Conservation (phyloP, 2,329 filamentous ascomycete genomes). For the Sporothrix sp. region DNA sequence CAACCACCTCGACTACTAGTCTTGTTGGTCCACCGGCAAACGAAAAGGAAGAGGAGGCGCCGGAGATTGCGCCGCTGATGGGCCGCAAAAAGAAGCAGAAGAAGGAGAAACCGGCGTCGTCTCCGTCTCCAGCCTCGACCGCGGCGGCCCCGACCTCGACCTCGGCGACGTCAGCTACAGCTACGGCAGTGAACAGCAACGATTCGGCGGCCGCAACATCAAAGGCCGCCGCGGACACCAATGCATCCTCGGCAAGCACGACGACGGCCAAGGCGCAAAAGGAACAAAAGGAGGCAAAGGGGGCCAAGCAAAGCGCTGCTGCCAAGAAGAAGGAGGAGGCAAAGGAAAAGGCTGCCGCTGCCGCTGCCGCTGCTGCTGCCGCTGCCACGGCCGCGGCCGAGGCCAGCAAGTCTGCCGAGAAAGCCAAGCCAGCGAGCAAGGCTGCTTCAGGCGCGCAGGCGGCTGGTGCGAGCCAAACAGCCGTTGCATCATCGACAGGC, state of each 20-base stretch:
- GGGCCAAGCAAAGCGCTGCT: constrained; percentile 1
- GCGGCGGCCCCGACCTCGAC: background rate
- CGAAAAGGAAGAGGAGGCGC: constrained; percentile 36
- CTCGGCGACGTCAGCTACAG: constrained; percentile 1
- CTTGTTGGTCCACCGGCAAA: constrained; percentile 33
- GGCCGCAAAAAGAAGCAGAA: constrained; percentile 80
- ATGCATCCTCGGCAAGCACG: constrained; percentile 8
- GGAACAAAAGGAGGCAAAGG: background rate
- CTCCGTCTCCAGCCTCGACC: constrained; percentile 17
- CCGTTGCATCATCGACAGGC: too few species aligned
- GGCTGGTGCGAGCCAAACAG: too few species aligned
- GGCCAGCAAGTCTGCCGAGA: too few species aligned
- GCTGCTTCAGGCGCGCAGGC: too few species aligned
- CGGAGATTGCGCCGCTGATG: constrained; percentile 55
- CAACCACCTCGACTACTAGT: background rate
- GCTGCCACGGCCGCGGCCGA: background rate
- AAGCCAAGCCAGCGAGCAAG: too few species aligned
- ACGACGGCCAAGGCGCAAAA: constrained; percentile 19
- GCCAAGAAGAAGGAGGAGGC: constrained; percentile 4
- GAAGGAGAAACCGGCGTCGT: constrained; percentile 49
- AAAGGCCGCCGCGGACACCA: constrained; percentile 9
- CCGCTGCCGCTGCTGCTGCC: background rate
- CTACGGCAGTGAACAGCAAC: too few species aligned
- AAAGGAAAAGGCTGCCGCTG: background rate
- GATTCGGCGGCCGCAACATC: too few species aligned